Conservation (phyloP, 257 asterid genomes). For the Thymus mandschuricus region DNA sequence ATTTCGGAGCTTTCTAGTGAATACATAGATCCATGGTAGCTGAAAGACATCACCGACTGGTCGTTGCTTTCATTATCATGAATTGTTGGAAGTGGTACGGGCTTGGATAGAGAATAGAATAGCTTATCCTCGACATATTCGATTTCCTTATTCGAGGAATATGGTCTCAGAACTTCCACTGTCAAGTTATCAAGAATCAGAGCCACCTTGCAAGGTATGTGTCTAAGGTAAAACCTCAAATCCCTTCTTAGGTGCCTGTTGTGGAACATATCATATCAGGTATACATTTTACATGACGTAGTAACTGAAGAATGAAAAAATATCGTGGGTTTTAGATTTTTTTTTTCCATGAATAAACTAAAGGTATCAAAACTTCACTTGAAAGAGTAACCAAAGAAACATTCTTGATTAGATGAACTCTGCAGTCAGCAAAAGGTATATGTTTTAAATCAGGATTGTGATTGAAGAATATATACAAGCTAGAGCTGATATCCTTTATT, state of each 20-base stretch:
- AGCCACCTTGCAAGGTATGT: constrained; percentile 75
- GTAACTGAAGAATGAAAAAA: neutral
- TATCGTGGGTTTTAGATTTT: neutral
- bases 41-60: constrained; percentile 38
- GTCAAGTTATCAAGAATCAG: constrained; percentile 54
- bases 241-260: constrained; percentile 77
- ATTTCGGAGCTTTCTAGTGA: constrained; percentile 49
- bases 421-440: neutral
- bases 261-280: constrained; percentile 25
- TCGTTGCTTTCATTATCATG: constrained; percentile 39
- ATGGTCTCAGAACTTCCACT: constrained; percentile 44
- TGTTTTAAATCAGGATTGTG: neutral
- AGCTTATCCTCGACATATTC: constrained; percentile 45
- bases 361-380: neutral
- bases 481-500: neutral
- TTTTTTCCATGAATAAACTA: neutral
- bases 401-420: neutral
- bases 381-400: neutral
- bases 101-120: constrained; percentile 55
- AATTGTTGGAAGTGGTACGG: constrained; percentile 45
- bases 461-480: neutral
- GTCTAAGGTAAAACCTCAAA: constrained; percentile 59
- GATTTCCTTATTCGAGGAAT: constrained; percentile 36
- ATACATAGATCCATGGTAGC: constrained; percentile 34
- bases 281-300: neutral